A percentile compares a stretch with the other conserved stretches of the same genome.
Evolutionary conservation across 2,329 filamentous ascomycete genomes (phyloP).

Genomic region (Ceratocystis harringtonii): DNA sequence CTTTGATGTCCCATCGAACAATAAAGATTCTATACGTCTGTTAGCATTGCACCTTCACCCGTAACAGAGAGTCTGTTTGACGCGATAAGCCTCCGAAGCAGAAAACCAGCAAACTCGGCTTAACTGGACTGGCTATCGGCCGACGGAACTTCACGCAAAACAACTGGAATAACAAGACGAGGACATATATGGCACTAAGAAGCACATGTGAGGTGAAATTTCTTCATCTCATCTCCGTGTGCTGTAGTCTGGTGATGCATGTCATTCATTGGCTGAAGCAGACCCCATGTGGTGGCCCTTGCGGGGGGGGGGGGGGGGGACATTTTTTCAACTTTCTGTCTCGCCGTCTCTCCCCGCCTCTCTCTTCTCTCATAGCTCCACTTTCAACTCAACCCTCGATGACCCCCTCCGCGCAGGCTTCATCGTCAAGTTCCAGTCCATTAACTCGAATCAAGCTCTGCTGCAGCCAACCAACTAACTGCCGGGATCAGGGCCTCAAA

Average conservation of each 20-base stretch:
- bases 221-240: conserved; percentile 4
- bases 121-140: neutral
- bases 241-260: neutral
- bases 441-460: neutral
- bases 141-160: neutral
- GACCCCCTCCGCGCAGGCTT: neutral
- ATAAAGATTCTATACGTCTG: no score
- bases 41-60: no score
- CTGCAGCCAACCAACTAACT: neutral
- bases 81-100: neutral
- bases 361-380: neutral
- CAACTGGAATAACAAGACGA: neutral
- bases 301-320: neutral
- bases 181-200: neutral
- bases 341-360: neutral
- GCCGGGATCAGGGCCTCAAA: conserved; percentile 3
- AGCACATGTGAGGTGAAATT: neutral
- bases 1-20: no score
- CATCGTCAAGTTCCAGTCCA: neutral
- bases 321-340: neutral
- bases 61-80: neutral
- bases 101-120: neutral
- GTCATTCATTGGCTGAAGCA: neutral
- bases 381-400: neutral
- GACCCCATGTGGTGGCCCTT: neutral